Conservation (phyloP, 2,329 filamentous ascomycete genomes). For the Ophiostoma himal-ulmi region DNA sequence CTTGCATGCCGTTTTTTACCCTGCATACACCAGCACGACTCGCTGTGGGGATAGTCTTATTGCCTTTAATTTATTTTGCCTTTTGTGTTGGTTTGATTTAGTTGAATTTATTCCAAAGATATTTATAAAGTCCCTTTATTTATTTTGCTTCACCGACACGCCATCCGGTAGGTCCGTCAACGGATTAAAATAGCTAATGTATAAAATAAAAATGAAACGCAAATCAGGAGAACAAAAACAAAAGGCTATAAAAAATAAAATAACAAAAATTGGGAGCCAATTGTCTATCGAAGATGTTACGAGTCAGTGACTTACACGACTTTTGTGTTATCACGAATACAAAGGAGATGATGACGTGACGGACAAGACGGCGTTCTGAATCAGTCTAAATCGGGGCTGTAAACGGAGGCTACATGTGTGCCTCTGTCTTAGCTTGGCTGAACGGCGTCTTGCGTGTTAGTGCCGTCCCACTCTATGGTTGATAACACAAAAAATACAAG, state of each 20-base stretch:
- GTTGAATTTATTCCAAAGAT: neutral
- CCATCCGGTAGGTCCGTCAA: neutral
- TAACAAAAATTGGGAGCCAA: neutral
- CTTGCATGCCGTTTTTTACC: neutral
- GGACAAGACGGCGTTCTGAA: slow-evolving; percentile 7
- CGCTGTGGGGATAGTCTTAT: no score
- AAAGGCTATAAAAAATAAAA: neutral
- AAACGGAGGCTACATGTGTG: neutral
- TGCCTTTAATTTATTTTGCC: no score
- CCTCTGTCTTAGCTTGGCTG: neutral
- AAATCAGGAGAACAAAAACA: neutral
- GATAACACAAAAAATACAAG: neutral
- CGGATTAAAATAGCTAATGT: neutral
- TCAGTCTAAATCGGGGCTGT: neutral
- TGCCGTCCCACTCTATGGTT: neutral
- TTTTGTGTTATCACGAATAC: slow-evolving; percentile 13
- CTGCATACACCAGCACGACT: neutral
- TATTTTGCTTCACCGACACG: neutral
- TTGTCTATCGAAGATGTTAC: neutral
- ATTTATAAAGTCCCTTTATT: neutral
- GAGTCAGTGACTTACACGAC: slow-evolving; percentile 4
- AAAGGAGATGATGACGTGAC: neutral
- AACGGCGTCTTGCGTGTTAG: slow-evolving; percentile 9
- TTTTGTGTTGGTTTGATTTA: no score
- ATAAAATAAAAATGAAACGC: neutral